Evolutionary conservation across 257 asterid species (phyloP), one percentile per base, ranked within the genome.

Genomic region (Verbascum thapsus): DNA sequence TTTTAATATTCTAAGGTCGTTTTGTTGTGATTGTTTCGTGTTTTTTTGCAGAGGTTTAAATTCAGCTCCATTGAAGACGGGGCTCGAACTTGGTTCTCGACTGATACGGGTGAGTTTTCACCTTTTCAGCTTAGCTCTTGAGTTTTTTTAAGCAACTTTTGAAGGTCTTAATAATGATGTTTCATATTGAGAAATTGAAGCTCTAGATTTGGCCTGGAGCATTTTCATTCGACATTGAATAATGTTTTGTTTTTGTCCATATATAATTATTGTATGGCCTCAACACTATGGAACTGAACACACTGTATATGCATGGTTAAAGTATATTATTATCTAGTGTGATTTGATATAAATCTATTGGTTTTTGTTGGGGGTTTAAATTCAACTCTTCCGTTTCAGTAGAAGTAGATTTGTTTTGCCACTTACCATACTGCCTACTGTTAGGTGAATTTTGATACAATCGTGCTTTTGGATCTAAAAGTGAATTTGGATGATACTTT

Each of bases 21-120:
- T 19, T 23, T 40, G n/a, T 41, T 64, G 61, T 20, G 4, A 53
- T 37, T 67, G 32, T 44, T 70, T 22, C 61, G 12, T 76, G 69
- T 68, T 2, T 26, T 2, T 76, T 55, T 51, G 3, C 83, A 85
- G 96, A 81, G 81, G 66, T 68, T 69, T 37, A 67, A 69, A 58
- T 67, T 76, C 63, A 64, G 79, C 65, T 64, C 18, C 41, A 67
- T 38, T 22, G 76, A 71, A 62, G 81, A 12, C 35, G 58, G 66
- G 68, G 47, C 41, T 51, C 80, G 64, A 66, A 40, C 61, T 26
- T 75, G 67, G 54, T 64, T 61, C 23, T 69, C 77, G 61, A 41
- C 81, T 60, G 48, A 80, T 45, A 53, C 68, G 75, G 88, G 81
- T 74, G 45, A 42, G 39, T 45, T 37, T 26, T 59, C 81, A 70